A percentile compares a stretch with the other conserved stretches of the same genome.
These are phyloP conservation scores for Lyophyllum semitale DNA, from an alignment of 768 basidiomycete species.

Conservation along the genomic window DNA sequence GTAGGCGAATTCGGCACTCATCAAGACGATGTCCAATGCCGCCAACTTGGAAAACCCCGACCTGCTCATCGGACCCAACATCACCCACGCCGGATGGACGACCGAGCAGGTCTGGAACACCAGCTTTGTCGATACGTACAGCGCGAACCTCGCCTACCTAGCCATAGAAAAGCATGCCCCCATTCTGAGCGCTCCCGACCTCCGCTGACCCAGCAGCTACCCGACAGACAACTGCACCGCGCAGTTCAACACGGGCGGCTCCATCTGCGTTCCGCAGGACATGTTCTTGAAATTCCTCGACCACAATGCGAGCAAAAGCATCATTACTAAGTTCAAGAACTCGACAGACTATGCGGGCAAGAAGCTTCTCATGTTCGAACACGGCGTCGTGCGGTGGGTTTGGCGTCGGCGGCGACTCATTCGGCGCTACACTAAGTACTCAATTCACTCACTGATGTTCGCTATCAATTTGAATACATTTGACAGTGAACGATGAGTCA, in stretches of 20 bases:
- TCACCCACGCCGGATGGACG: slow-evolving; percentile 53
- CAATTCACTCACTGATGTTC: too few species aligned
- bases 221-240: slow-evolving; percentile 64
- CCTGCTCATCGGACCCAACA: slow-evolving; percentile 59
- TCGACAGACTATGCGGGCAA: slow-evolving; percentile 48
- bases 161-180: slow-evolving; percentile 59
- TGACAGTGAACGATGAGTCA: too few species aligned
- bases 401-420: slow-evolving; percentile 60
- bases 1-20: slow-evolving; percentile 56
- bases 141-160: slow-evolving; percentile 40
- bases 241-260: slow-evolving; percentile 37
- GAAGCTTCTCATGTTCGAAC: slow-evolving; percentile 68
- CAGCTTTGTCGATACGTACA: slow-evolving; percentile 48
- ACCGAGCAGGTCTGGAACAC: slow-evolving; percentile 57
- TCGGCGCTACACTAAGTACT: slow-evolving; percentile 64
- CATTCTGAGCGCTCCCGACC: slow-evolving; percentile 16
- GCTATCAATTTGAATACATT: too few species aligned
- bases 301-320: slow-evolving; percentile 52
- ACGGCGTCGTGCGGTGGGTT: slow-evolving; percentile 73
- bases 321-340: slow-evolving; percentile 55
- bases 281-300: slow-evolving; percentile 63
- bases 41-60: slow-evolving; percentile 33
- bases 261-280: slow-evolving; percentile 41
- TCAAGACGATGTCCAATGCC: slow-evolving; percentile 44
- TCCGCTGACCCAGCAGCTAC: slow-evolving; percentile 55